These are phyloP conservation scores for Venturia oleaginea DNA, from an alignment of 2,329 filamentous ascomycete species.

Conservation along the genomic window DNA sequence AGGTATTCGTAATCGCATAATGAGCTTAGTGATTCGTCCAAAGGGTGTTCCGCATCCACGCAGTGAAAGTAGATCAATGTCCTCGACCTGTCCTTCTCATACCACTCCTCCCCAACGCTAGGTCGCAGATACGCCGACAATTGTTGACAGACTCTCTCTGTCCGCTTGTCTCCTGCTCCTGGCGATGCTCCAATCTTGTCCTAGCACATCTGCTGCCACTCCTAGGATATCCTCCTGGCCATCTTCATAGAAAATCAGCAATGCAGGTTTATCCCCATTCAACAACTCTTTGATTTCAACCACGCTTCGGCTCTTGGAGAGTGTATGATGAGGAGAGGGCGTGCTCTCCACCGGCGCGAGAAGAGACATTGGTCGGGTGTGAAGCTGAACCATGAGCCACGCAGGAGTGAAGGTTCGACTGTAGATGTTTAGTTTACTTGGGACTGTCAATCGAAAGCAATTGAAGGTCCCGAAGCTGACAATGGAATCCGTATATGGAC, in stretches of 20 bases:
- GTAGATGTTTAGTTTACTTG: neutral
- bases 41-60: constrained; percentile 35
- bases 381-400: neutral
- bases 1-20: constrained; percentile 79
- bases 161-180: neutral
- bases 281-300: constrained; percentile 12
- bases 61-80: constrained; percentile 12
- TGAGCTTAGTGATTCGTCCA: constrained; percentile 45
- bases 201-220: constrained; percentile 14
- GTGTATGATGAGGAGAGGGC: constrained; percentile 1
- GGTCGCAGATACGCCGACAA: constrained; percentile 9
- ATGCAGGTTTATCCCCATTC: constrained; percentile 14
- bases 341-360: constrained; percentile 2
- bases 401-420: neutral
- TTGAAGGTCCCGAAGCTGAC: neutral
- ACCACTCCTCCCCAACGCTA: constrained; percentile 2
- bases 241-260: constrained; percentile 12
- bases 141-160: neutral
- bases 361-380: neutral
- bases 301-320: constrained; percentile 10
- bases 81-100: constrained; percentile 6
- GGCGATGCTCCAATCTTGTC: constrained; percentile 14
- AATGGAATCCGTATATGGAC: neutral
- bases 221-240: constrained; percentile 11
- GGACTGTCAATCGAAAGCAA: neutral